Percentiles rank a stretch among this genome's conserved stretches.
These are phyloP conservation scores for Elsinoe perseae DNA, from an alignment of 2,329 filamentous ascomycete species.

Conservation along the genomic window DNA sequence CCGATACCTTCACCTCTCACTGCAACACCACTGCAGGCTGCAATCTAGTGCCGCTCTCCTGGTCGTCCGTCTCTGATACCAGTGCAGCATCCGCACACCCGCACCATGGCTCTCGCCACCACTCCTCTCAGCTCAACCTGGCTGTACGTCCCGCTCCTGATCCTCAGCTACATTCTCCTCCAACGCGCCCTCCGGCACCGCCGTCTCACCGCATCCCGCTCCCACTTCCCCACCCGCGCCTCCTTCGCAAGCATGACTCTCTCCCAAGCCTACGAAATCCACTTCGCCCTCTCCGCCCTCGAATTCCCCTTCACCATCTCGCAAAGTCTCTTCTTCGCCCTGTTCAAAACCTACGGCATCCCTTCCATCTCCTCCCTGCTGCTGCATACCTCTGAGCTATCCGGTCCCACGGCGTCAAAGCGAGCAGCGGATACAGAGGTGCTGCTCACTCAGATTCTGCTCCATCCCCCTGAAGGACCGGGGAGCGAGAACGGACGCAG, in stretches of 20 bases:
- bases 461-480: conserved; percentile 36
- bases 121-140: neutral
- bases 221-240: neutral
- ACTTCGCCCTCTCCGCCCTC: neutral
- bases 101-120: neutral
- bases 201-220: neutral
- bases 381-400: conserved; percentile 16
- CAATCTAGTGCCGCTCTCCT: no score
- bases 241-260: neutral
- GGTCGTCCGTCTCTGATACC: no score
- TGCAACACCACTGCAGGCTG: no score
- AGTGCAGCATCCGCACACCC: neutral
- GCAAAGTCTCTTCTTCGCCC: conserved; percentile 7
- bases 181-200: conserved; percentile 2
- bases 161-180: neutral
- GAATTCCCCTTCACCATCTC: neutral
- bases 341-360: conserved; percentile 19
- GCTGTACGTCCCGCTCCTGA: neutral
- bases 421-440: conserved; percentile 47
- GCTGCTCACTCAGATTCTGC: conserved; percentile 43
- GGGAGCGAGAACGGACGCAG: conserved; percentile 29
- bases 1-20: neutral
- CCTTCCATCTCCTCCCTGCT: conserved; percentile 18
- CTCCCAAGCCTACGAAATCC: neutral
- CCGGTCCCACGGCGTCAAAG: conserved; percentile 35